Evolutionary conservation across 345 rosid genomes (phyloP), one percentile per base, ranked within the genome.

Genomic region (Microcos paniculata): DNA sequence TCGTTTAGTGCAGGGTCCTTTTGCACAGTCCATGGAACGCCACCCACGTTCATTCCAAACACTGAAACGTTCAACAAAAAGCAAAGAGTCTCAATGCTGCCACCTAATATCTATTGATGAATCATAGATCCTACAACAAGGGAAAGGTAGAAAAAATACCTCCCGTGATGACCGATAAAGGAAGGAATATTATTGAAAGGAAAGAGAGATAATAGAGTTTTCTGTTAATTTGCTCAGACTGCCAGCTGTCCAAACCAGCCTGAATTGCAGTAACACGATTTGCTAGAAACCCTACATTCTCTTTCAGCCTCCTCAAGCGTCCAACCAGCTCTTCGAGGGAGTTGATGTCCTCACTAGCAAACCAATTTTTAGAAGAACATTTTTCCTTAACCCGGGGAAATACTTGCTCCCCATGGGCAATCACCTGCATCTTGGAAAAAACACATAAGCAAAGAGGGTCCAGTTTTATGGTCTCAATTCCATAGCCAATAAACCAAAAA

Each of bases 31-130:
- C 99, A 96, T 28, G 98, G 99, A 83, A 96, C 98, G 74, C 99
- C 99, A 58, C 99, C 99, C 73, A 96, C 99, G 11, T 96, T 96
- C 99, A 96, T 95, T 74, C 98, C 99, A 55, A 96, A 94, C 46
- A 94, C 98, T 96, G 88, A 71, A 61, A 69, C 13, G 8, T 21
- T 16, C 75, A 61, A 31, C 56, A 28, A 42, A 63, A 31, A 51
- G 35, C 45, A 64, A 19, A 8, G 15, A 61, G 10, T 69, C 5
- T 43, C n/a, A 21, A 43, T 24, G 70, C 23, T 5, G 31, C 40
- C 42, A 0, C 18, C 51, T 19, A 33, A 58, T 16, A 40, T 51
- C 61, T 16, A 58, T 59, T n/a, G 13, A 51, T 11, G n/a, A 46
- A 51, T 28, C 6, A 13, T 4, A 73, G 71, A 12, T 18, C 49